phyloP scores from a whole-genome alignment of 2,329 filamentous ascomycete genomes.

The Saccharata proteae region DNA sequence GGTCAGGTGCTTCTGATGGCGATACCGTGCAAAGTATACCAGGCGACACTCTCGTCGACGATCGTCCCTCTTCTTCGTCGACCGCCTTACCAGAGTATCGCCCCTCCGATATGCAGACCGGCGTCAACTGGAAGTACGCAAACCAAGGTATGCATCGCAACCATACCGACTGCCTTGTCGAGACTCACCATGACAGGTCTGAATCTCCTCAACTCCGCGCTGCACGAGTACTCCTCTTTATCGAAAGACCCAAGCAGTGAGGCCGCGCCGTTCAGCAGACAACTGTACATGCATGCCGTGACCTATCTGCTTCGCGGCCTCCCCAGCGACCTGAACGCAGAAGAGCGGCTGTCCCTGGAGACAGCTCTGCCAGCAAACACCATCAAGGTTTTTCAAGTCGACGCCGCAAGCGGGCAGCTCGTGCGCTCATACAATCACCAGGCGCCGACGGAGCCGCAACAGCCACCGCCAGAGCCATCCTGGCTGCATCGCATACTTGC shows the following conservation, averaged over 20 bases:
- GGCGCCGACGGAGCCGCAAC: neutral
- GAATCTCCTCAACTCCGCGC: slow-evolving; percentile 33
- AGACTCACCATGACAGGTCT: slow-evolving; percentile 34
- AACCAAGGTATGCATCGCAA: slow-evolving; percentile 30
- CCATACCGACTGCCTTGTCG: no score
- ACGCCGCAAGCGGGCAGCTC: slow-evolving; percentile 12
- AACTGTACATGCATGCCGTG: slow-evolving; percentile 52
- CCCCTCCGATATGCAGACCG: slow-evolving; percentile 21
- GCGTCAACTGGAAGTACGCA: slow-evolving; percentile 41
- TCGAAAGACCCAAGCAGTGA: slow-evolving; percentile 16
- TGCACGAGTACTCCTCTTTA: slow-evolving; percentile 30
- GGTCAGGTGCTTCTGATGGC: slow-evolving; percentile 13
- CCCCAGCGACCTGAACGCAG: slow-evolving; percentile 42
- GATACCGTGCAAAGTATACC: slow-evolving; percentile 4
- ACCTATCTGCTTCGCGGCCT: slow-evolving; percentile 53
- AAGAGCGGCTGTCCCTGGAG: slow-evolving; percentile 42
- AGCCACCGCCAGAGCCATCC: slow-evolving; percentile 24
- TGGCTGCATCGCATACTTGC: slow-evolving; percentile 49
- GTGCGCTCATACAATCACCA: slow-evolving; percentile 8
- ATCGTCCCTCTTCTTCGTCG: slow-evolving; percentile 10
- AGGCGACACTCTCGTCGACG: slow-evolving; percentile 6
- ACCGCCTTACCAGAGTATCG: slow-evolving; percentile 14
- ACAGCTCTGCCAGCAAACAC: slow-evolving; percentile 35
- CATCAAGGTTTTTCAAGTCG: slow-evolving; percentile 7
- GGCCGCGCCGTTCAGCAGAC: slow-evolving; percentile 39